A percentile compares a stretch with the other conserved stretches of the same genome.
phyloP scores from a whole-genome alignment of 805 yeast genomes.

The Maudiozyma barnettii region DNA sequence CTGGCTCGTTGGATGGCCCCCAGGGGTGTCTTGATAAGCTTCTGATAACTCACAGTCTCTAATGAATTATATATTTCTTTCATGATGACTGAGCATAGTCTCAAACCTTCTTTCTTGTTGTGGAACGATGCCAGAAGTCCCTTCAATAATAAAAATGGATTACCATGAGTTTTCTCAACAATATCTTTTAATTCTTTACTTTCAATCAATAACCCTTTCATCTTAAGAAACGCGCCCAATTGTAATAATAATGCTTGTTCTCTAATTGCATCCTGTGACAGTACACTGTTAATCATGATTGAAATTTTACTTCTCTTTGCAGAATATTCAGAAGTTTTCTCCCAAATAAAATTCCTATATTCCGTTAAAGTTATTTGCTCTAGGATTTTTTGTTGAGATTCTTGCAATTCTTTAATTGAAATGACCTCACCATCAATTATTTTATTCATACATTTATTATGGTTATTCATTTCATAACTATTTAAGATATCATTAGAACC shows the following conservation, averaged over 20 bases:
- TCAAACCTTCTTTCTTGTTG: conserved; percentile 34
- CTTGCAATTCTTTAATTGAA: conserved; percentile 21
- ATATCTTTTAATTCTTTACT: conserved; percentile 32
- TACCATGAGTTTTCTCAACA: conserved; percentile 32
- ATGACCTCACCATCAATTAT: conserved; percentile 39
- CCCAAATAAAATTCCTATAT: conserved; percentile 31
- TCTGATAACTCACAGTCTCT: conserved; percentile 6
- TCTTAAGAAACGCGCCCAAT: conserved; percentile 35
- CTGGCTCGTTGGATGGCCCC: background rate
- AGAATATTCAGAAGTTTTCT: conserved; percentile 32
- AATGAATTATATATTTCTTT: conserved; percentile 29
- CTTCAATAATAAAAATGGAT: conserved; percentile 29
- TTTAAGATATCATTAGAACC: conserved; percentile 21
- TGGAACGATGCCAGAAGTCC: conserved; percentile 34
- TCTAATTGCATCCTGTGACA: conserved; percentile 31
- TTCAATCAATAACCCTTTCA: conserved; percentile 40
- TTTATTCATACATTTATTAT: conserved; percentile 41
- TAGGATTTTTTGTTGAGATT: conserved; percentile 29
- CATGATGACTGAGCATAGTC: conserved; percentile 27
- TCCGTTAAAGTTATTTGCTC: conserved; percentile 25
- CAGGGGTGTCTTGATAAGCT: background rate
- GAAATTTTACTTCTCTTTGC: conserved; percentile 33
- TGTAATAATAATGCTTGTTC: conserved; percentile 32
- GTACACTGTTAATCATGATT: conserved; percentile 33
- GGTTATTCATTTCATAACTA: conserved; percentile 30